Evolutionary conservation across 179 eudicot species (phyloP).

Genomic region (Nepenthes alata): DNA sequence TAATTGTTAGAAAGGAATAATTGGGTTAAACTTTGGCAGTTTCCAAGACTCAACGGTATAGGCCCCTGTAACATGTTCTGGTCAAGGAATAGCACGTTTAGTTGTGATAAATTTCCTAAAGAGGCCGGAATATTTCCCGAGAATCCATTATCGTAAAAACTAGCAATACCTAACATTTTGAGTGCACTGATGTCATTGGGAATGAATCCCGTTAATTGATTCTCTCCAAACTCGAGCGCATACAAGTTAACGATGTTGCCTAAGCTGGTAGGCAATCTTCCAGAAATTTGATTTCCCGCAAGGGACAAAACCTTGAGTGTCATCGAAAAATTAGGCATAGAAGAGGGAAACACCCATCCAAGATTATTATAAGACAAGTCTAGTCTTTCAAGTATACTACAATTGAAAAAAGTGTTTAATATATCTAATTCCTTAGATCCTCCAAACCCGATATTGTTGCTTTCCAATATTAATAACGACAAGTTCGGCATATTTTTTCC

Average conservation of each 20-base stretch:
- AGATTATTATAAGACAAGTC: too few species aligned
- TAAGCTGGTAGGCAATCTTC: background rate
- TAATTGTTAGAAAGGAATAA: background rate
- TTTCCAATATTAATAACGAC: too few species aligned
- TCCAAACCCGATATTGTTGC: too few species aligned
- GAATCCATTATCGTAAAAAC: too few species aligned
- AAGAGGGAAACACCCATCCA: too few species aligned
- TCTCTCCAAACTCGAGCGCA: background rate
- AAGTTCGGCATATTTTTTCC: too few species aligned
- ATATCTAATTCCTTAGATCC: too few species aligned
- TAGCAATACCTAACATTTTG: too few species aligned
- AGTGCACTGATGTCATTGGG: background rate
- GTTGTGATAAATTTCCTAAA: slow-evolving; percentile 9
- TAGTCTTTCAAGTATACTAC: too few species aligned
- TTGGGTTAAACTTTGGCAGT: background rate
- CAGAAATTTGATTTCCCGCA: background rate
- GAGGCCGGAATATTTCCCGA: slow-evolving; percentile 4
- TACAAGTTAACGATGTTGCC: background rate
- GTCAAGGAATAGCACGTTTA: background rate
- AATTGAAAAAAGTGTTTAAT: too few species aligned
- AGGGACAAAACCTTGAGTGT: too few species aligned
- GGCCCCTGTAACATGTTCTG: slow-evolving; percentile 2
- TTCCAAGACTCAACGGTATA: slow-evolving; percentile 11
- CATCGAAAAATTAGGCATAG: too few species aligned
- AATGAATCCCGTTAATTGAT: background rate